Evolutionary conservation across 768 basidiomycete species (phyloP), one percentile per base, ranked within the genome.

Genomic region (Pisolithus tinctorius): DNA sequence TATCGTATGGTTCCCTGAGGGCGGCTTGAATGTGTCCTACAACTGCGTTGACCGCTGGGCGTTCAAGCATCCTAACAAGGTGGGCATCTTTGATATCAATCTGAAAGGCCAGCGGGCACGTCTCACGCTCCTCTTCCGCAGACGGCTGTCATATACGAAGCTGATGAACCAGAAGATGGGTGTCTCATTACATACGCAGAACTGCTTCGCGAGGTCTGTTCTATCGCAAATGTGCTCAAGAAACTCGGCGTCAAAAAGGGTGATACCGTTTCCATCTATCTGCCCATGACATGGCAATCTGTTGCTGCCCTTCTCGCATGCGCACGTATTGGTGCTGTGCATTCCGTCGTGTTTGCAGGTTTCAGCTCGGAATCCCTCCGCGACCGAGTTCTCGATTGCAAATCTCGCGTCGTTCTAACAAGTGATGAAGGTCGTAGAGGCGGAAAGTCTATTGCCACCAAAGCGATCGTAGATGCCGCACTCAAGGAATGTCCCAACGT

Each of bases 1-100:
- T 65, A 83, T 95, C 53, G 79, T 79, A 55, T 98, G 95, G 95
- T 98, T 97, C 79, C 92, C 92, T 4, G 94, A 99, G 61, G 95
- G 95, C 29, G 85, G 76, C 4, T 71, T 95, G 59, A 96, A 94
- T 63, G 95, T 86, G 1, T 83, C 92, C 8, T 98, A 98, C 78
- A 99, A 99, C 71, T 95, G 93, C 62, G 91, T 99, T 46, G 96
- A 99, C 68, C 82, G 95, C 51, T 94, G 92, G 86, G 95, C 91
- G 14, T 93, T 86, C 74, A 81, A 83, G 64, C 73, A 93, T 62
- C 96, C 95, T 0, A 72, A 96, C 67, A 85, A 82, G 72, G 87
- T 83, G 51, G 44, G 62, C 4, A 8, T n/a, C 7, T 47, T 25
- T n/a, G 25, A 29, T 47, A n/a, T 20, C 20, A 20, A 20, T 40